These are phyloP conservation scores for Cercospora canescens DNA, from an alignment of 2,329 filamentous ascomycete genomes.

Conservation along the genomic window DNA sequence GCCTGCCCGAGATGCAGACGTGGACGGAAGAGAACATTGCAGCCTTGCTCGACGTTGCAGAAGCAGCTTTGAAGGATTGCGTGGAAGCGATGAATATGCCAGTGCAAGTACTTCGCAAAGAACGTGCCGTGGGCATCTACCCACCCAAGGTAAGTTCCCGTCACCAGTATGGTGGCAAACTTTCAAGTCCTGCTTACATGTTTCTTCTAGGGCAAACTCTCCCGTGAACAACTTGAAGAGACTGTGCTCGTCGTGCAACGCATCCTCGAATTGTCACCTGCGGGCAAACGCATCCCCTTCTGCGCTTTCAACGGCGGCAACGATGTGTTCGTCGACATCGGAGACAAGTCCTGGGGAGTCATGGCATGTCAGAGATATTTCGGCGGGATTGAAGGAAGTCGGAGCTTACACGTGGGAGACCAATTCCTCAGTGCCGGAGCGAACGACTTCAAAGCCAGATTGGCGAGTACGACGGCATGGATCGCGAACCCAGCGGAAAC, in stretches of 20 bases:
- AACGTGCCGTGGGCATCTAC: slow-evolving; percentile 62
- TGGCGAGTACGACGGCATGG: slow-evolving; percentile 94
- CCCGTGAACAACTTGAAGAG: slow-evolving; percentile 88
- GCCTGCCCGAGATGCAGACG: slow-evolving; percentile 73
- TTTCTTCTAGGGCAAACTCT: slow-evolving; percentile 49
- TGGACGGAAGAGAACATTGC: slow-evolving; percentile 78
- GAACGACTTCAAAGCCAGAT: slow-evolving; percentile 94
- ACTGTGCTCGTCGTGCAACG: slow-evolving; percentile 94
- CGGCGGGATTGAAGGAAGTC: slow-evolving; percentile 69
- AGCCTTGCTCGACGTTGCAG: slow-evolving; percentile 83
- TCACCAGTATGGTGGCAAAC: background rate
- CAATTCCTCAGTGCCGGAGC: slow-evolving; percentile 94
- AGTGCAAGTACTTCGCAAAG: slow-evolving; percentile 80
- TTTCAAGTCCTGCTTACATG: background rate
- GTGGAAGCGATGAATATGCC: slow-evolving; percentile 76
- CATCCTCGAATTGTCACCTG: slow-evolving; percentile 77
- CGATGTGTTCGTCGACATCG: slow-evolving; percentile 97
- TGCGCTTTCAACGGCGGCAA: slow-evolving; percentile 98
- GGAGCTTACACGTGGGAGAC: slow-evolving; percentile 90
- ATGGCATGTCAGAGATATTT: slow-evolving; percentile 91
- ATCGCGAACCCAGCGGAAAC: slow-evolving; percentile 92
- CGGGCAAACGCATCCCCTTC: slow-evolving; percentile 73
- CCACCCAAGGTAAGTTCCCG: slow-evolving; percentile 54
- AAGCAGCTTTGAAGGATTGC: slow-evolving; percentile 79
- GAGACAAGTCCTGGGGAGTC: slow-evolving; percentile 96